Evolutionary conservation across 306 rosid species (phyloP), one percentile per base, ranked within the genome.

Genomic region (Sechiopsis laciniata): DNA sequence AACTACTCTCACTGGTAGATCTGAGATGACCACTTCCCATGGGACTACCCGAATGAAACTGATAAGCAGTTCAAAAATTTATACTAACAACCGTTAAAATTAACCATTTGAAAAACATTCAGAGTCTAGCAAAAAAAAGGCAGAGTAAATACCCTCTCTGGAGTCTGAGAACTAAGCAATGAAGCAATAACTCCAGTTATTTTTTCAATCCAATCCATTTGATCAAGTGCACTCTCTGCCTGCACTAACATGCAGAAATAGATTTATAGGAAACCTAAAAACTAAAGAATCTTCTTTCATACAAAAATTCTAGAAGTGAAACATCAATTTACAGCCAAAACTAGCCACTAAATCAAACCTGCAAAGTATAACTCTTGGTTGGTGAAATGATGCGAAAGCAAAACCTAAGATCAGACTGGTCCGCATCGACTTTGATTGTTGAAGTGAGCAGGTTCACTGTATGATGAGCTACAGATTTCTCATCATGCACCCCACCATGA

Each of bases 141-240:
- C 14, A 9, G 24, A 58, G 63, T 73, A 77, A 77, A 84, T 95
- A 95, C 97, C 91, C 95, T 86, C 79, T 91, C 99, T 74, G 99
- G 97, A 82, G 86, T 84, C 84, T 95, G 99, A 80, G 99, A 95
- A 76, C 96, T 89, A 68, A 95, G 91, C 84, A 95, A 84, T 40
- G 99, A 95, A 71, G 99, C 97, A 85, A 95, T 95, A 81, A 95
- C 99, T 73, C 99, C 99, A 1, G 99, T 95, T 81, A 95, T 95
- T 88, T 95, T 95, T 81, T 95, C 99, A 78, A 95, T 95, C 99
- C 99, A 95, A 83, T 95, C 99, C 99, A 91, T 91, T 88, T 95
- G 99, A 81, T 95, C 99, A 75, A 95, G 75, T 0, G 99, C 99
- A 84, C 99, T 95, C 86, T 95, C 99, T 88, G 99, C 99, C 99